Base-by-base conservation (phyloP, 306 rosid species). In the Prunus mume region DNA sequence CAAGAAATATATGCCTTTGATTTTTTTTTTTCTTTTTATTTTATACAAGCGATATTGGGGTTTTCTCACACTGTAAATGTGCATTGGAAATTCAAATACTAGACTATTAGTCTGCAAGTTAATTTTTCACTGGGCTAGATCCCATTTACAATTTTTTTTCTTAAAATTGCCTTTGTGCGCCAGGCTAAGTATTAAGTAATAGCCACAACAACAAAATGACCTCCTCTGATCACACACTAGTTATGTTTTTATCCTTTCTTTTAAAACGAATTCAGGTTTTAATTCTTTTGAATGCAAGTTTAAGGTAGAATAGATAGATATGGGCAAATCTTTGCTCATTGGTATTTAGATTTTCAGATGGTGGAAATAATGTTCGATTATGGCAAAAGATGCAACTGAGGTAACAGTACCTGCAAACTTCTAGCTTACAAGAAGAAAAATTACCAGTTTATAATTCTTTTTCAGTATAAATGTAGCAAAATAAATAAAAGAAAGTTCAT, bases 31-130 rank as follows among this genome's bases (percentile, higher is more conserved):
- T 25, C 27, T 25, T 28, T 2, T 2, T 28, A 56, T 20, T 11
- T 56, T 10, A 56, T 38, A 38, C 0, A 0, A 7, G 9, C 43
- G 9, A 7, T 38, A 38, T 38, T 38, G 43, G 9, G 43, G 2
- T 38, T 38, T 38, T 38, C 2, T 6, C 9, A 38, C 9, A 34
- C 41, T 5, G 2, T 1, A 34, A 34, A 34, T 34, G 41, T 34
- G 8, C 41, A 0, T 6, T 34, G 8, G 1, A 3, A 5, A 6
- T 34, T 34, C 8, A 34, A 34, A 34, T 1, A 34, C 8, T 2
- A 38, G 9, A 38, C 0, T 0, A 38, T 0, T 7, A 0, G 0
- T 38, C 9, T 38, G 2, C 43, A 7, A 38, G 9, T 38, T 6
- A 38, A 38, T 38, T 6, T 38, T 7, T 1, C 2, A 38, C 9